A percentile compares a stretch with the other conserved stretches of the same genome.
These are phyloP conservation scores for Cudoniella acicularis DNA, from an alignment of 495 filamentous ascomycete species.

Conservation along the genomic window DNA sequence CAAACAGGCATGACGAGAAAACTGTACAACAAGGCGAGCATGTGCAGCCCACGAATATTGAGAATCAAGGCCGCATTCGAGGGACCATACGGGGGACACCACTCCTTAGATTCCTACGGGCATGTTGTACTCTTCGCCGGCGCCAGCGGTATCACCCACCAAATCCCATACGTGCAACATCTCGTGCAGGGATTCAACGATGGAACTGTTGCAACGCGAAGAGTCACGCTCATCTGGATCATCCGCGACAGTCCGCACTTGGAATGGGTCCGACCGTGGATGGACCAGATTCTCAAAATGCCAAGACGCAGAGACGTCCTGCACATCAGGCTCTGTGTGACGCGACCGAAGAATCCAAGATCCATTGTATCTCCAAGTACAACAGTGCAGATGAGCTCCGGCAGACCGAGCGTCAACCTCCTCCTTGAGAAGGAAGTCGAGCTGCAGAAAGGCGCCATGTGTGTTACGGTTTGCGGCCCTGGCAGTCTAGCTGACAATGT, in stretches of 20 bases:
- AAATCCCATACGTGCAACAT: conserved; percentile 82
- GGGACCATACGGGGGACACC: conserved; percentile 82
- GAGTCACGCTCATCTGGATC: conserved; percentile 83
- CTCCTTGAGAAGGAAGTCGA: conserved; percentile 73
- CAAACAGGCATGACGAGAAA: conserved; percentile 84
- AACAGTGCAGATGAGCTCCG: conserved; percentile 81
- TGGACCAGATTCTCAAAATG: conserved; percentile 81
- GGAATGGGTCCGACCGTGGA: conserved; percentile 92
- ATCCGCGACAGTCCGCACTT: conserved; percentile 82
- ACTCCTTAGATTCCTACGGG: conserved; percentile 84
- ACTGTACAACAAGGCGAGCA: conserved; percentile 55
- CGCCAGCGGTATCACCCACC: conserved; percentile 91
- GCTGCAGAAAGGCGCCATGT: conserved; percentile 79
- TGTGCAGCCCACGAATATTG: conserved; percentile 19
- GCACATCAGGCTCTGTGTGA: conserved; percentile 82
- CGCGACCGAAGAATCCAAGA: conserved; percentile 67
- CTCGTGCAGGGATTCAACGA: conserved; percentile 70
- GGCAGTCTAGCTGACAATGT: conserved; percentile 83
- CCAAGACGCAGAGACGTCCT: conserved; percentile 73
- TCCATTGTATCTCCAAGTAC: conserved; percentile 66
- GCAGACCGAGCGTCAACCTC: conserved; percentile 75
- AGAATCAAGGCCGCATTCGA: conserved; percentile 57
- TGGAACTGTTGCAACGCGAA: conserved; percentile 73
- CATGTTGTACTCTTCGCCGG: conserved; percentile 87
- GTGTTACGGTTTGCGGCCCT: conserved; percentile 85